Base-by-base conservation (phyloP, 257 asterid species). In the Cynanchum wilfordii region DNA sequence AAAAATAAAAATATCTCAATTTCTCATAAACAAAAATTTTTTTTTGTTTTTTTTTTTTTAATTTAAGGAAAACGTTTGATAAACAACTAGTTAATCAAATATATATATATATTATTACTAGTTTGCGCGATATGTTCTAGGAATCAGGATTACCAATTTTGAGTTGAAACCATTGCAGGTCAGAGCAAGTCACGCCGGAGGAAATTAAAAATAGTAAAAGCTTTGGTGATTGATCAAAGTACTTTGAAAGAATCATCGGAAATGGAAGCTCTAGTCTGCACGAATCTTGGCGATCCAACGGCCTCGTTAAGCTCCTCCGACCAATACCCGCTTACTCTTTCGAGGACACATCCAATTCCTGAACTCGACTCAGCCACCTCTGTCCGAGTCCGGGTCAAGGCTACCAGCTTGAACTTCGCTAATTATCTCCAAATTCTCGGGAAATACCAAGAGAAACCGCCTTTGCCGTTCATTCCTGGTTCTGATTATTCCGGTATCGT, bases 181-280 rank as follows among this genome's bases (percentile, higher is more conserved):
- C 11, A 7, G 45, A 40, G 10, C 45, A 8, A 8, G 45, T 40
- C 9, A 40, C 45, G 45, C 6, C 20, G 55, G 20, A 50, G 55
- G 20, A 50, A 50, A 12, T 4, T 16, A 51, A 51, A 51, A 3
- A 17, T 51, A 51, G 19, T 13, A 50, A 5, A 12, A 7, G 25
- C 38, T 17, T 30, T 6, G 12, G 44, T 0, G 50, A 19, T 7
- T 27, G 0, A 15, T 1, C 33, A 55, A 19, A 9, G 24, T 30
- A 49, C 0, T 20, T 17, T 30, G n/a, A 5, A 49, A 5, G n/a
- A n/a, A 59, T 5, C 12, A 29, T 8, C n/a, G 45, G 62, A 75
- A 73, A 94, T 94, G 99, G 97, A 94, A 89, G 99, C 99, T 84
- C 73, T 94, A 15, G 59, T 94, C 44, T 90, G 96, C 86, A 80